Evolutionary conservation across 140 eudicot species (phyloP).

Genomic region (Eryngium alpinum): DNA sequence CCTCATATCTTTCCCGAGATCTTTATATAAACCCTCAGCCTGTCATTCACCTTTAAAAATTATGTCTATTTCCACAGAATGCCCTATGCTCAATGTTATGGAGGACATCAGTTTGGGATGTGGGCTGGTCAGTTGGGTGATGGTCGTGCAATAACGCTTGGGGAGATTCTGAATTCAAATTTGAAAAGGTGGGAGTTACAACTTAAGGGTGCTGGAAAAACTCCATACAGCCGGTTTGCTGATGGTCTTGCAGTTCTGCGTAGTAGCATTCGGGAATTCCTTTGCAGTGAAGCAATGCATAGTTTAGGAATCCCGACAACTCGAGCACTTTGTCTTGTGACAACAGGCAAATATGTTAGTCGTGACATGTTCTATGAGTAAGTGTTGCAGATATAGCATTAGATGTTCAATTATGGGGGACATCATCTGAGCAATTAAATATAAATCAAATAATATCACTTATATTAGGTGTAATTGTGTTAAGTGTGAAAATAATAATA

Average conservation of each 20-base stretch:
- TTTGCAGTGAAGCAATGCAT: constrained; percentile 96
- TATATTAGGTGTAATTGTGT: too few species aligned
- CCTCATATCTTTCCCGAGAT: not conserved
- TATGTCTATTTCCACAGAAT: constrained; percentile 31
- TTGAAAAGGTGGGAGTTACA: constrained; percentile 89
- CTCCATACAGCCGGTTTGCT: constrained; percentile 97
- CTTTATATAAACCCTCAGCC: not conserved
- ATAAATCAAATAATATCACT: not conserved
- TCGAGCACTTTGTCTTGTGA: constrained; percentile 89
- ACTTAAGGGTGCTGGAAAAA: constrained; percentile 93
- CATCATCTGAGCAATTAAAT: constrained; percentile 51
- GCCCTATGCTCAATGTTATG: constrained; percentile 93
- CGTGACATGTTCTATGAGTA: constrained; percentile 99
- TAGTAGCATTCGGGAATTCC: constrained; percentile 91
- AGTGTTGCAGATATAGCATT: constrained; percentile 21
- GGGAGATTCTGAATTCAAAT: constrained; percentile 70
- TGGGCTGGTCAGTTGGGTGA: constrained; percentile 99
- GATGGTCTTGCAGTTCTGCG: constrained; percentile 95
- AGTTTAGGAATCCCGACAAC: constrained; percentile 92
- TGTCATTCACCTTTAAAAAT: not conserved
- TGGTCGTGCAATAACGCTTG: constrained; percentile 94
- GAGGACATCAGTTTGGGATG: constrained; percentile 96
- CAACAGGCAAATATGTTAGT: constrained; percentile 74
- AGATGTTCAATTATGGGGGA: constrained; percentile 22
- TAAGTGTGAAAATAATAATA: not conserved